phyloP scores from a whole-genome alignment of 2,329 filamentous ascomycete genomes.

The Tolypocladium amazonense region DNA sequence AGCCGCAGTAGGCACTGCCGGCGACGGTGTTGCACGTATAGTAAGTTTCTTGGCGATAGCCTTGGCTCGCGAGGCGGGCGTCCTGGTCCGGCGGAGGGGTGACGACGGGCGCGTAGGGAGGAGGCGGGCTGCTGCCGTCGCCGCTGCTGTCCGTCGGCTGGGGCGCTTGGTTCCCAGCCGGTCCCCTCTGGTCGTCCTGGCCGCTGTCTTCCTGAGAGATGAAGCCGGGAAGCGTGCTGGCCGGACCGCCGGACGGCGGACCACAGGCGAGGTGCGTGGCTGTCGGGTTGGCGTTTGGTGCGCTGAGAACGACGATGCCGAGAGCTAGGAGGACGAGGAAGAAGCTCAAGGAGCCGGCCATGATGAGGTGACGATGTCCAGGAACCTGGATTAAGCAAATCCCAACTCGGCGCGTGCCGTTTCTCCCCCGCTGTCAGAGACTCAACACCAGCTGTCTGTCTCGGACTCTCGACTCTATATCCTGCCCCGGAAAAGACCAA shows the following conservation, averaged over 20 bases:
- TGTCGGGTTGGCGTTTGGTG: background rate
- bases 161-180: background rate
- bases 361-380: background rate
- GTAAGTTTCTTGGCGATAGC: slow-evolving; percentile 21
- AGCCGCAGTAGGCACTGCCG: slow-evolving; percentile 21
- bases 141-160: background rate
- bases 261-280: background rate
- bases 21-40: slow-evolving; percentile 21
- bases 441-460: background rate
- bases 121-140: slow-evolving; percentile 4
- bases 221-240: background rate
- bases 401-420: background rate
- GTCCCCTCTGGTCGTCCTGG: background rate
- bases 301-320: background rate
- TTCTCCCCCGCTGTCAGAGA: background rate
- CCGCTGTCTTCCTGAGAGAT: background rate
- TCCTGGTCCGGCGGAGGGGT: slow-evolving; percentile 21
- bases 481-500: background rate
- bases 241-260: background rate
- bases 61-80: slow-evolving; percentile 16
- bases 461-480: background rate
- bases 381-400: background rate
- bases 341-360: background rate
- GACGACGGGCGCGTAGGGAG: slow-evolving; percentile 17
- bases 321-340: background rate